These are phyloP conservation scores for Yarrowia bubula DNA, from an alignment of 805 yeast genomes.

Conservation along the genomic window DNA sequence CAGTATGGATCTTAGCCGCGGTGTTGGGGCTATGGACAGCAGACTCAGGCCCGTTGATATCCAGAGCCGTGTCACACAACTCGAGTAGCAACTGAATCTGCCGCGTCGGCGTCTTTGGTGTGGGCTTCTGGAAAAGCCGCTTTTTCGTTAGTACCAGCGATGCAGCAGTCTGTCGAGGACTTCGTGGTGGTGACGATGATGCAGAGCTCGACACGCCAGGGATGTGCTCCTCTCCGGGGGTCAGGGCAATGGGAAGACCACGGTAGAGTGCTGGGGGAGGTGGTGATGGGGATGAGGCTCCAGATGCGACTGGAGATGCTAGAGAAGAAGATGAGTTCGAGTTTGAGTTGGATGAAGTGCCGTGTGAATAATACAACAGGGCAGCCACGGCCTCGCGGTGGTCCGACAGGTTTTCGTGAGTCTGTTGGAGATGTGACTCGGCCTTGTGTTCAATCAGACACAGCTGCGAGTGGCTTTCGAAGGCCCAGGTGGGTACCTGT, in stretches of 20 bases:
- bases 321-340: background rate
- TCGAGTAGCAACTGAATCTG: slow-evolving; percentile 54
- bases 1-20: slow-evolving; percentile 1
- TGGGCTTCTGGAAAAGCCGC: slow-evolving; percentile 35
- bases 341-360: background rate
- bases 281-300: slow-evolving; percentile 1
- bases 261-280: slow-evolving; percentile 12
- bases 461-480: slow-evolving; percentile 84
- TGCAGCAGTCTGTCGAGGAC: slow-evolving; percentile 12
- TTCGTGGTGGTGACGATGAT: slow-evolving; percentile 28
- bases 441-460: slow-evolving; percentile 83
- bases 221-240: slow-evolving; percentile 15
- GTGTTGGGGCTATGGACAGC: slow-evolving; percentile 4
- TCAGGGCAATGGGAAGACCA: slow-evolving; percentile 2
- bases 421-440: slow-evolving; percentile 68
- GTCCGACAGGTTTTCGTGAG: slow-evolving; percentile 75
- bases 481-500: slow-evolving; percentile 92
- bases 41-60: slow-evolving; percentile 67
- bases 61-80: slow-evolving; percentile 70
- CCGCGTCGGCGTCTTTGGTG: slow-evolving; percentile 42
- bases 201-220: background rate
- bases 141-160: slow-evolving; percentile 31
- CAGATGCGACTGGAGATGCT: slow-evolving; percentile 15
- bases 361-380: slow-evolving; percentile 39
- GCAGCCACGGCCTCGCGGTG: slow-evolving; percentile 53